Base-by-base conservation (phyloP, 169 alveolate genomes). In the Sarcocystis neurona region DNA sequence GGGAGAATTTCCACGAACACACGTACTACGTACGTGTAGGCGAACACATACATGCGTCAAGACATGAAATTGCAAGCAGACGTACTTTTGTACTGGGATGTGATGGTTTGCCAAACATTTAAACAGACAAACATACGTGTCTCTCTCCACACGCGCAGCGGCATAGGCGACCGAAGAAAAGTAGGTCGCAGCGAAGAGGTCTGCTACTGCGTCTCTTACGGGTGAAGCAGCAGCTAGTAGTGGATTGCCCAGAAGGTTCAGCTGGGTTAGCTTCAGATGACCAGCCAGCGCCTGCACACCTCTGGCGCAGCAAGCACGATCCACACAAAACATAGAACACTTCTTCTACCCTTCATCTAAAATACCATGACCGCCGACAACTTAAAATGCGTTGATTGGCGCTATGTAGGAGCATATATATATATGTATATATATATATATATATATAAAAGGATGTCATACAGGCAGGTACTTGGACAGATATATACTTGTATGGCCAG, bases 201-300 rank as follows among this genome's bases (percentile, higher is more conserved):
- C 0, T 23, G 56, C 15, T 1, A 10, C 56, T 39, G 37, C 82
- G 30, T 32, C 82, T 27, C 32, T 37, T 39, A 34, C 58, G 41
- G 32, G 27, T 32, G 82, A 32, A 2, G 82, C 30, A 18, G 12
- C 58, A 10, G 30, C 32, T 41, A 63, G 27, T 41, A 63, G 75
- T 10, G 75, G 75, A n/a, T 63, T 63, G 34, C 75, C 75, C 20
- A 63, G 75, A n/a, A 63, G 10, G 12, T 63, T 63, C 75, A 63
- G n/a, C 75, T 63, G 75, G 6, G 10, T 63, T 18, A 63, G 75
- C n/a, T 63, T 63, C 75, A 63, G 43, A 43, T 63, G 75, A 15
- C 12, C 41, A 2, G 75, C 75, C 43, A 63, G 75, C 1, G 75
- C 75, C 41, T 63, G 27, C 41, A 63, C 75, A 20, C 75, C 75